Percentiles rank a stretch among this genome's conserved stretches.
Evolutionary conservation across 768 basidiomycete species (phyloP).

Genomic region (Galerina sulciceps): DNA sequence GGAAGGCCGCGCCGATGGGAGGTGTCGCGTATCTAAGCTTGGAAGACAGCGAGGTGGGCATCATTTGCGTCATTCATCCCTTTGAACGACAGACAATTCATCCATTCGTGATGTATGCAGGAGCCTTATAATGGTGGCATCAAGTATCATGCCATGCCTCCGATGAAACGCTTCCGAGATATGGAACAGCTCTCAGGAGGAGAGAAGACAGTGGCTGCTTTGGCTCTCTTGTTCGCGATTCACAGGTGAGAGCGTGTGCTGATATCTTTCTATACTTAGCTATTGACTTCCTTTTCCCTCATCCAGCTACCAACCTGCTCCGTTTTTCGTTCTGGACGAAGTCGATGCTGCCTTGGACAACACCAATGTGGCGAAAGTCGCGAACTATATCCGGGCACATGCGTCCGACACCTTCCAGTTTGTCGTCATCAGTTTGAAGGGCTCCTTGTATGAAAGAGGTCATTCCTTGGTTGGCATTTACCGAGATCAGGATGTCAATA

Average conservation of each 20-base stretch:
- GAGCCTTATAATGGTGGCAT: constrained; percentile 58
- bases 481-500: constrained; percentile 92
- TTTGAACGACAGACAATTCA: neutral
- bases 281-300: neutral
- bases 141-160: constrained; percentile 99
- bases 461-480: constrained; percentile 93
- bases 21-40: constrained; percentile 96
- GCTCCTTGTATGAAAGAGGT: constrained; percentile 88
- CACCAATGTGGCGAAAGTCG: constrained; percentile 97
- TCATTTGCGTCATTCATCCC: neutral
- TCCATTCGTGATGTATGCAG: constrained; percentile 16
- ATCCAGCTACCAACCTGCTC: constrained; percentile 89
- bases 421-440: constrained; percentile 96
- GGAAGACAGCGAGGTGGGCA: constrained; percentile 89
- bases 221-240: constrained; percentile 96
- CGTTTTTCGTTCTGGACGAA: constrained; percentile 98
- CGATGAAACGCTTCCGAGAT: constrained; percentile 98
- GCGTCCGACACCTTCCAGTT: constrained; percentile 91
- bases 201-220: constrained; percentile 96
- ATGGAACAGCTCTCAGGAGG: constrained; percentile 99
- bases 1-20: constrained; percentile 90
- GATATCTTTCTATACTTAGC: neutral
- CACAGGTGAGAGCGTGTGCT: constrained; percentile 65
- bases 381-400: constrained; percentile 88
- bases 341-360: constrained; percentile 98